Conservation (phyloP, 768 basidiomycete genomes). For the Ephemerocybe angulata region DNA sequence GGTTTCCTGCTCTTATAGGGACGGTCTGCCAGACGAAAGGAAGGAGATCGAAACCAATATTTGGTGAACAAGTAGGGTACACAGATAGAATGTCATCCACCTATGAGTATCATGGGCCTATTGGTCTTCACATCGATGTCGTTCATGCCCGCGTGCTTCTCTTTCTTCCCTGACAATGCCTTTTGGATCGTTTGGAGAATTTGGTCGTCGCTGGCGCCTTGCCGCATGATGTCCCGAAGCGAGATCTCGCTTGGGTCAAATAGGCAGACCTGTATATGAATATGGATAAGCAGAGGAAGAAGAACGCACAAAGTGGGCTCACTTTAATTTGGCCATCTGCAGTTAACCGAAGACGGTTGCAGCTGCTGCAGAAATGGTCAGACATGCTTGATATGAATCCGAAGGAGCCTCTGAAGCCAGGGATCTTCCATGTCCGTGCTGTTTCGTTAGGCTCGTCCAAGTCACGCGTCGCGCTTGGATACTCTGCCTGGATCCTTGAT, state of each 20-base stretch:
- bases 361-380: constrained; percentile 85
- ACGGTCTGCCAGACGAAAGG: neutral
- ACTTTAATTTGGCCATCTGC: constrained; percentile 91
- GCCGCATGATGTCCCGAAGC: constrained; percentile 69
- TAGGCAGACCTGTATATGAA: constrained; percentile 86
- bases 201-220: constrained; percentile 59
- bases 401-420: constrained; percentile 63
- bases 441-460: constrained; percentile 74
- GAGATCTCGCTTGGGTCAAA: constrained; percentile 85
- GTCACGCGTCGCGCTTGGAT: constrained; percentile 54
- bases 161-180: constrained; percentile 71
- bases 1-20: neutral
- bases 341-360: constrained; percentile 82
- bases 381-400: constrained; percentile 96
- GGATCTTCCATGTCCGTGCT: constrained; percentile 75
- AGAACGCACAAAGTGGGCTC: constrained; percentile 4
- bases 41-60: neutral
- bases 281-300: no score
- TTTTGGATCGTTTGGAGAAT: constrained; percentile 56
- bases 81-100: constrained; percentile 66
- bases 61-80: neutral
- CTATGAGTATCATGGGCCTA: constrained; percentile 89
- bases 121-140: constrained; percentile 72
- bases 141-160: constrained; percentile 83
- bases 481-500: constrained; percentile 38